Evolutionary conservation across 1,139 yeast species (phyloP).

Genomic region (Suhomyces ambrosiae): DNA sequence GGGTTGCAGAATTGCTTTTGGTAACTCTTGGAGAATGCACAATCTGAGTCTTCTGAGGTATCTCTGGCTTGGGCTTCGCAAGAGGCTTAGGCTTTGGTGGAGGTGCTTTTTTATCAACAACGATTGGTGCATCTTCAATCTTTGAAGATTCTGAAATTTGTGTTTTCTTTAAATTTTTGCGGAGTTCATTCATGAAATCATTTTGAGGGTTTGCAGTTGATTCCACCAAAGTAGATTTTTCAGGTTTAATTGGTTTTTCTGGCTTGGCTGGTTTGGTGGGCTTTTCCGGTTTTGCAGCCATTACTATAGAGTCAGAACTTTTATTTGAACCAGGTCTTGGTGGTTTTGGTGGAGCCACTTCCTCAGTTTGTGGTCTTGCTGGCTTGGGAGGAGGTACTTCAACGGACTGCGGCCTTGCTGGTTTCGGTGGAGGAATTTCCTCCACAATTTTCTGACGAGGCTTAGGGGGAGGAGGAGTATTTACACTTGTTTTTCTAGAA

Average conservation of each 20-base stretch:
- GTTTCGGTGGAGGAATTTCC: slow-evolving; percentile 3
- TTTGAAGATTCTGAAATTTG: background rate
- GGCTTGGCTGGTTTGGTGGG: slow-evolving; percentile 20
- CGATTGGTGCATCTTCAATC: background rate
- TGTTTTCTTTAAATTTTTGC: slow-evolving; percentile 14
- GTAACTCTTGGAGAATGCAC: slow-evolving; percentile 3
- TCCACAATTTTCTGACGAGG: too few relatives aligned
- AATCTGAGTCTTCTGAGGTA: slow-evolving; percentile 1
- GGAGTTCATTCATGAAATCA: slow-evolving; percentile 15
- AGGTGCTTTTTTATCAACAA: slow-evolving; percentile 6
- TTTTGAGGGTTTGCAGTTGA: slow-evolving; percentile 4
- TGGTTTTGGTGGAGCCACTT: slow-evolving; percentile 8
- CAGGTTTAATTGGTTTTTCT: slow-evolving; percentile 19
- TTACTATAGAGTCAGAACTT: slow-evolving; percentile 3
- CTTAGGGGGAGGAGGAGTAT: background rate
- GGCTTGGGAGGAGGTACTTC: slow-evolving; percentile 3
- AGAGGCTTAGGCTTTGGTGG: slow-evolving; percentile 5
- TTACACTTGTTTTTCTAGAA: slow-evolving; percentile 4
- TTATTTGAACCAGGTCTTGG: slow-evolving; percentile 8
- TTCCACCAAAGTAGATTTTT: slow-evolving; percentile 5
- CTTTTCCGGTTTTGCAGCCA: slow-evolving; percentile 16
- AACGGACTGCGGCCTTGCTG: slow-evolving; percentile 1
- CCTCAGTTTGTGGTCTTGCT: slow-evolving; percentile 1
- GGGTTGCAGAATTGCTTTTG: background rate
- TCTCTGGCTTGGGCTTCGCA: slow-evolving; percentile 18